Percentiles rank a stretch among this genome's conserved stretches.
Evolutionary conservation across 1,284 basidiomycete species (phyloP).

Genomic region (Moesziomyces antarcticus): DNA sequence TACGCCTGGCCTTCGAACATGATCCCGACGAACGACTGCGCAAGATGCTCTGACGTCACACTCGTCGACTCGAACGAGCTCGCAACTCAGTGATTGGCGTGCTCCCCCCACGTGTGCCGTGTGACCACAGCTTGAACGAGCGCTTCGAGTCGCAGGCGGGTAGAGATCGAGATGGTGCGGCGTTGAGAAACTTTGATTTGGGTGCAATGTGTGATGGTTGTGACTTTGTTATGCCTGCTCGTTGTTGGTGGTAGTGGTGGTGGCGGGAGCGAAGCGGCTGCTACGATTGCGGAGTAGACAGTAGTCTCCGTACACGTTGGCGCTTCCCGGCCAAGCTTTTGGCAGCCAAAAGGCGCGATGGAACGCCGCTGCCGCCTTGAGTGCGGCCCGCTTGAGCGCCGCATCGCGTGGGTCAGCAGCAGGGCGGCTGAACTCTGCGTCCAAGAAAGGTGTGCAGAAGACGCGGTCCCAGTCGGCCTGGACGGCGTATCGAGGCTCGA

Average conservation of each 20-base stretch:
- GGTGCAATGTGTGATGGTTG: too few species aligned
- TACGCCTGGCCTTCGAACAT: conserved; percentile 55
- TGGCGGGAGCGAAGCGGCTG: conserved; percentile 12
- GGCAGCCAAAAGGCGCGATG: conserved; percentile 60
- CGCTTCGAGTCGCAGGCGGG: too few species aligned
- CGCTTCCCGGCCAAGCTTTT: conserved; percentile 32
- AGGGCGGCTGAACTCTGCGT: conserved; percentile 47
- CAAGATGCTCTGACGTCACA: conserved; percentile 41
- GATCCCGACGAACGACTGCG: conserved; percentile 50
- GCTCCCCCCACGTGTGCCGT: too few species aligned
- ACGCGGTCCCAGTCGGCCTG: conserved; percentile 47
- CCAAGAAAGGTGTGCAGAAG: conserved; percentile 58
- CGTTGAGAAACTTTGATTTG: too few species aligned
- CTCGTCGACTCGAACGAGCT: too few species aligned
- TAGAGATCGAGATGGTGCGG: too few species aligned
- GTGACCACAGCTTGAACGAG: too few species aligned
- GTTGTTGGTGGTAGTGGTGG: too few species aligned
- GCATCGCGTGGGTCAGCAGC: conserved; percentile 17
- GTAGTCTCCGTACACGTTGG: conserved; percentile 56
- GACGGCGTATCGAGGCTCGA: conserved; percentile 50
- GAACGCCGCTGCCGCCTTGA: conserved; percentile 26
- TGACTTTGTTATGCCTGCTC: too few species aligned
- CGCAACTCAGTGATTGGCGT: too few species aligned
- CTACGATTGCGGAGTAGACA: conserved; percentile 48
- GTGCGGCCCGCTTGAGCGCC: conserved; percentile 1